Evolutionary conservation across 192 early-diverging fungal species (phyloP), one percentile per base, ranked within the genome.

Genomic region (Coemansia sp.): DNA sequence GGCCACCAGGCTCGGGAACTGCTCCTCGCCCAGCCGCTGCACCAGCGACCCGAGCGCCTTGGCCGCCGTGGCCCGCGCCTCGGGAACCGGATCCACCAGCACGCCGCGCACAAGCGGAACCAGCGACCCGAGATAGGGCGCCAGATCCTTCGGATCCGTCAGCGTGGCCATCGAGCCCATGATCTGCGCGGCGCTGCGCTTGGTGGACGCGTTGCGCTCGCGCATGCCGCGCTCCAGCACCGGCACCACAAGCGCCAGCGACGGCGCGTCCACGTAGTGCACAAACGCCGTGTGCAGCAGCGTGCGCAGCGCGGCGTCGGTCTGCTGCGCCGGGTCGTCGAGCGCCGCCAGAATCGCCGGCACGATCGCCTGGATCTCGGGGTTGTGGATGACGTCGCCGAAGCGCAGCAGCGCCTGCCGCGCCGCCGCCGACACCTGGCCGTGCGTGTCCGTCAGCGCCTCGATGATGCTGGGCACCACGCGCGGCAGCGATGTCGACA

Each of bases 181-280:
- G 73, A 99, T 98, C 84, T 99, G 96, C 12, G 98, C 93, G 16
- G 96, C 92, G 57, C 90, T 91, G 72, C 94, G 97, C 87, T 98
- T 98, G 64, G 91, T 91, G 42, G 95, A 89, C 8, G 96, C 94
- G 22, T 85, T 84, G 61, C 98, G 89, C 58, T 93, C 93, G 36
- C 88, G 87, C 83, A 99, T 84, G 62, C 97, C 98, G 62, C 97
- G 90, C 73, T 94, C 88, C 42, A 98, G 71, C 49, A 99, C 94
- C 5, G 98, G 98, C 61, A 98, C 92, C 22, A 99, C 89, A 58
- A 98, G 84, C 13, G 97, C 98, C 58, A 99, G 76, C 11, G 93
- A 95, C 32, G 98, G 95, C 12, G 97, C 91, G 74, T 99, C 98
- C 61, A 99, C 95, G 77, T 99, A 99, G 81, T 99, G 98, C 18